phyloP scores from a whole-genome alignment of 768 basidiomycete species.

The Phylloporus scabripes region DNA sequence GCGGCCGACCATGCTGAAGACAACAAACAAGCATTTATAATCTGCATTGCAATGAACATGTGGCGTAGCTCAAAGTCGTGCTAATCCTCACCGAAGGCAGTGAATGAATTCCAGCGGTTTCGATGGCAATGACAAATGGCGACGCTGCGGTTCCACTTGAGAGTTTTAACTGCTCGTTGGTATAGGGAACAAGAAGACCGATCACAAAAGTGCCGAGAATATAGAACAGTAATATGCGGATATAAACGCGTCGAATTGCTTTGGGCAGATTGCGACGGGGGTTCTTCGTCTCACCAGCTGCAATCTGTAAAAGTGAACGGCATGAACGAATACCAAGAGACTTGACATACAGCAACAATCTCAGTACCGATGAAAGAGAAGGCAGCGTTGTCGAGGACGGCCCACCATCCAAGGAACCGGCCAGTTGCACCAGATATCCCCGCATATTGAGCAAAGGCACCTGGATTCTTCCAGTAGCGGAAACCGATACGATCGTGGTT shows the following conservation, averaged over 20 bases:
- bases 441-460: slow-evolving; percentile 74
- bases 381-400: slow-evolving; percentile 79
- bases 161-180: slow-evolving; percentile 49
- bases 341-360: slow-evolving; percentile 70
- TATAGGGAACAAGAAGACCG: slow-evolving; percentile 77
- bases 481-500: slow-evolving; percentile 59
- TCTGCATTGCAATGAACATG: slow-evolving; percentile 31
- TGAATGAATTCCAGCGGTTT: slow-evolving; percentile 77
- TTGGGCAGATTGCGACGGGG: slow-evolving; percentile 64
- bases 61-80: slow-evolving; percentile 10
- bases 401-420: slow-evolving; percentile 68
- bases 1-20: slow-evolving; percentile 93
- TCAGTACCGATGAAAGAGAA: slow-evolving; percentile 95
- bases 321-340: not conserved
- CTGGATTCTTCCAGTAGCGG: slow-evolving; percentile 81
- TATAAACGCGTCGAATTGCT: slow-evolving; percentile 55
- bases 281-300: slow-evolving; percentile 89
- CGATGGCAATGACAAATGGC: slow-evolving; percentile 90
- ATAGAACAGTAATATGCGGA: slow-evolving; percentile 81
- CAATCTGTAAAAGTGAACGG: slow-evolving; percentile 45
- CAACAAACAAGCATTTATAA: slow-evolving; percentile 79
- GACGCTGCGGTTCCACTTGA: slow-evolving; percentile 57
- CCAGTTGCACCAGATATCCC: slow-evolving; percentile 65
- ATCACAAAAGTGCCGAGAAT: slow-evolving; percentile 66
- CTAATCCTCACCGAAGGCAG: slow-evolving; percentile 60